Evolutionary conservation across 345 rosid species (phyloP).

Genomic region (Eucalyptus regnans): DNA sequence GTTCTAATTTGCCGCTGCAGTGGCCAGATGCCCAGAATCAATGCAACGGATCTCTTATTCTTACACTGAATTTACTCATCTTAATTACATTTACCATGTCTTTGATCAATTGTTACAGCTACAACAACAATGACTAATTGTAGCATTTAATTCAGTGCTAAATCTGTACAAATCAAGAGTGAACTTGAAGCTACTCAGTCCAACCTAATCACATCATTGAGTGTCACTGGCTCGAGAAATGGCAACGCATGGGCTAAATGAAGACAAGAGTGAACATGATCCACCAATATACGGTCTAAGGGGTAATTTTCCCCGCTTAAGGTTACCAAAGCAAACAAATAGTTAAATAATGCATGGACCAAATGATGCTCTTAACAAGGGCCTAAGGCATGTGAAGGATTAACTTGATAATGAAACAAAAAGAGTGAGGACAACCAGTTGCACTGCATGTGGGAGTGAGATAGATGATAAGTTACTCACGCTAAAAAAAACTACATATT

Average conservation of each 20-base stretch:
- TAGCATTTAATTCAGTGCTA: not conserved
- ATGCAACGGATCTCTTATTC: not conserved
- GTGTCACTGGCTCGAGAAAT: not conserved
- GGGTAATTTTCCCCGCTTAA: not conserved
- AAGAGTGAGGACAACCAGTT: not conserved
- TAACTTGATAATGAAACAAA: not conserved
- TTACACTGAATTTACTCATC: not conserved
- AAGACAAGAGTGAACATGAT: not conserved
- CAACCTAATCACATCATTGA: not conserved
- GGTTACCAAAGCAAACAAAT: not conserved
- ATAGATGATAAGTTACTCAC: not conserved
- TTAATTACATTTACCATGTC: not conserved
- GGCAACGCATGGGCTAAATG: not conserved
- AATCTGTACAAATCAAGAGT: not conserved
- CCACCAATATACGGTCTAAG: not conserved
- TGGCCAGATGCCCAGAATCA: not conserved
- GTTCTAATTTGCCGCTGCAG: not conserved
- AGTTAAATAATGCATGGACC: not conserved
- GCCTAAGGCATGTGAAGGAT: not conserved
- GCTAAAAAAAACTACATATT: not conserved
- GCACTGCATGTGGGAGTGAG: not conserved
- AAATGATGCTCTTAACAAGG: not conserved
- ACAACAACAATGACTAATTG: not conserved
- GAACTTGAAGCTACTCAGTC: not conserved
- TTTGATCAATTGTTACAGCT: not conserved